A percentile compares a stretch with the other conserved stretches of the same genome.
phyloP scores from a whole-genome alignment of 495 filamentous ascomycete genomes.

The Stereocaulon alpinum region DNA sequence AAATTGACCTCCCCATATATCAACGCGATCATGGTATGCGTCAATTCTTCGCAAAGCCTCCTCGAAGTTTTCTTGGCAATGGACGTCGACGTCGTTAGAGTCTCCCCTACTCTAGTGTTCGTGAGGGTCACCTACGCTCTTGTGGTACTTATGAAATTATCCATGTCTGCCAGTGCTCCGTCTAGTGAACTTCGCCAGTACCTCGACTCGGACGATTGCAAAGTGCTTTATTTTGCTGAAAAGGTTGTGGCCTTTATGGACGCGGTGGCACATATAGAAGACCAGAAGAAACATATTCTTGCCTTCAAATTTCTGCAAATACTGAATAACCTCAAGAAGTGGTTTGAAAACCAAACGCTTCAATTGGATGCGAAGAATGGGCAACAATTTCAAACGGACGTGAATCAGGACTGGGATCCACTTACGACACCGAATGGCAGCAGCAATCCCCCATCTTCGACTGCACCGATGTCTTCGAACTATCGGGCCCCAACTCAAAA shows the following conservation, averaged over 20 bases:
- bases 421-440: background rate
- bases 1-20: slow-evolving; percentile 23
- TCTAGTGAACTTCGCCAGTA: slow-evolving; percentile 26
- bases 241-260: slow-evolving; percentile 19
- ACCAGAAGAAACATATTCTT: slow-evolving; percentile 5
- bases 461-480: background rate
- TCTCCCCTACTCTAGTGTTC: slow-evolving; percentile 26
- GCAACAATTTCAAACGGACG: too few relatives aligned
- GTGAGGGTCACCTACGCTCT: slow-evolving; percentile 27
- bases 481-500: background rate
- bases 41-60: slow-evolving; percentile 27
- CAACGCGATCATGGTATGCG: slow-evolving; percentile 27
- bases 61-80: slow-evolving; percentile 28
- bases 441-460: background rate
- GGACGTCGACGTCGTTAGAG: slow-evolving; percentile 19
- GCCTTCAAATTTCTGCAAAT: slow-evolving; percentile 70
- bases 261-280: slow-evolving; percentile 10
- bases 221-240: slow-evolving; percentile 26
- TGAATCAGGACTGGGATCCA: background rate
- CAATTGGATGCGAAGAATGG: background rate
- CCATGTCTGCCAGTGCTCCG: slow-evolving; percentile 27
- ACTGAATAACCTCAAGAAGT: slow-evolving; percentile 58
- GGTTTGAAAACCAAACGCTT: slow-evolving; percentile 46
- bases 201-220: slow-evolving; percentile 24
- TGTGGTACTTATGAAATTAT: slow-evolving; percentile 30